Evolutionary conservation across 2,329 filamentous ascomycete species (phyloP).

Genomic region (Pezicula neosporulosa): DNA sequence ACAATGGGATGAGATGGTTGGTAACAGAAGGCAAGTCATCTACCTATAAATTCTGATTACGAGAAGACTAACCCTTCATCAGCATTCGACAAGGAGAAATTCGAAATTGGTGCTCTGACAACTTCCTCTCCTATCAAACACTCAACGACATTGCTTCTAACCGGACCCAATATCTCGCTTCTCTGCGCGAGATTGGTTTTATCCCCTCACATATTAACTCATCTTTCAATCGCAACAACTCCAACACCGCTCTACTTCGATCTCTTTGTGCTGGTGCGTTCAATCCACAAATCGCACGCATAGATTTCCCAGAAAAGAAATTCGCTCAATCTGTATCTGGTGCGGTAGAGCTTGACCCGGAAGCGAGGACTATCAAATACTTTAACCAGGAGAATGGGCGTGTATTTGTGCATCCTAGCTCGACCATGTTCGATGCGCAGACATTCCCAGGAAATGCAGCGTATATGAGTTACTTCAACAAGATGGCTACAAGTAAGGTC

Average conservation of each 20-base stretch:
- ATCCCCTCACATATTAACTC: slow-evolving; percentile 38
- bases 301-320: slow-evolving; percentile 94
- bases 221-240: slow-evolving; percentile 44
- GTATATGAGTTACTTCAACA: slow-evolving; percentile 86
- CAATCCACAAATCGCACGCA: slow-evolving; percentile 81
- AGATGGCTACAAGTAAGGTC: slow-evolving; percentile 88
- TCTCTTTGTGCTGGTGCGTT: slow-evolving; percentile 44
- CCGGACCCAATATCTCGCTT: slow-evolving; percentile 77
- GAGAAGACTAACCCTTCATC: slow-evolving; percentile 9
- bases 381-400: slow-evolving; percentile 82
- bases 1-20: slow-evolving; percentile 69
- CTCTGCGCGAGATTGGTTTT: slow-evolving; percentile 83
- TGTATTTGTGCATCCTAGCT: slow-evolving; percentile 90
- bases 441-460: slow-evolving; percentile 70
- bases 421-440: slow-evolving; percentile 80
- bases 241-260: slow-evolving; percentile 32
- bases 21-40: slow-evolving; percentile 40
- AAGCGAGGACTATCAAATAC: slow-evolving; percentile 89
- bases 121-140: slow-evolving; percentile 80
- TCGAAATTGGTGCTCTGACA: slow-evolving; percentile 76
- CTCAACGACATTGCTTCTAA: slow-evolving; percentile 87
- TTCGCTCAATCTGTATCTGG: slow-evolving; percentile 85
- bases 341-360: slow-evolving; percentile 88
- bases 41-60: neutral
- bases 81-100: slow-evolving; percentile 56